Conservation (phyloP, 352 stramenopile species). For the Pythium periplocum region DNA sequence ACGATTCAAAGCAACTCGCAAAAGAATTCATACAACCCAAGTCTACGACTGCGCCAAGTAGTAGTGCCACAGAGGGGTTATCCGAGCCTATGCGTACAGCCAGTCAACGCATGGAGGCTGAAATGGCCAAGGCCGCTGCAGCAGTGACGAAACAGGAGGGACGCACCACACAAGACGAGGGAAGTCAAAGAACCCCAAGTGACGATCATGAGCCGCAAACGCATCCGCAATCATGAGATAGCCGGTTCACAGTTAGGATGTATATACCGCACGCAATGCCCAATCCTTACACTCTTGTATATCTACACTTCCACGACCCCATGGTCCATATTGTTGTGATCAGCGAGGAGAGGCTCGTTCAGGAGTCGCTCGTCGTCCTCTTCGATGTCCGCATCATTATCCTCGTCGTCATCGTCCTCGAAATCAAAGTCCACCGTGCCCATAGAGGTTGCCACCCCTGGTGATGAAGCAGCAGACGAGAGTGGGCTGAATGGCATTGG, state of each 20-base stretch:
- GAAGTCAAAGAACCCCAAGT: neutral
- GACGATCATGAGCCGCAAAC: neutral
- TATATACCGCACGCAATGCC: too few species aligned
- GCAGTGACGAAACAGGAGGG: neutral
- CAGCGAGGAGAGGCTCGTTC: slow-evolving; percentile 40
- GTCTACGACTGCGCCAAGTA: neutral
- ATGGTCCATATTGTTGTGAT: slow-evolving; percentile 3
- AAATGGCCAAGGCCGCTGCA: slow-evolving; percentile 15
- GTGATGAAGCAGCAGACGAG: slow-evolving; percentile 41
- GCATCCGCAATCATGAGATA: neutral
- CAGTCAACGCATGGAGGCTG: slow-evolving; percentile 14
- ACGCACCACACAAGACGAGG: neutral
- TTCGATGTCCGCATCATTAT: slow-evolving; percentile 23
- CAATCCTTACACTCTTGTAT: too few species aligned
- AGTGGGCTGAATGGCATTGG: slow-evolving; percentile 36
- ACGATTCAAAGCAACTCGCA: slow-evolving; percentile 16
- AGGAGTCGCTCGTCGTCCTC: slow-evolving; percentile 26
- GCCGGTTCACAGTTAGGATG: too few species aligned
- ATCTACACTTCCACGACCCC: slow-evolving; percentile 8
- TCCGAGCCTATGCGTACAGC: slow-evolving; percentile 15
- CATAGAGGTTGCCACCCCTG: slow-evolving; percentile 5
- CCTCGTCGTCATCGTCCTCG: slow-evolving; percentile 17
- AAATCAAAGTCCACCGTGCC: slow-evolving; percentile 9
- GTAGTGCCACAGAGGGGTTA: slow-evolving; percentile 6
- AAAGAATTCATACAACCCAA: slow-evolving; percentile 21